phyloP scores from a whole-genome alignment of 1,284 basidiomycete species.

The Ceratobasidium papillatum region DNA sequence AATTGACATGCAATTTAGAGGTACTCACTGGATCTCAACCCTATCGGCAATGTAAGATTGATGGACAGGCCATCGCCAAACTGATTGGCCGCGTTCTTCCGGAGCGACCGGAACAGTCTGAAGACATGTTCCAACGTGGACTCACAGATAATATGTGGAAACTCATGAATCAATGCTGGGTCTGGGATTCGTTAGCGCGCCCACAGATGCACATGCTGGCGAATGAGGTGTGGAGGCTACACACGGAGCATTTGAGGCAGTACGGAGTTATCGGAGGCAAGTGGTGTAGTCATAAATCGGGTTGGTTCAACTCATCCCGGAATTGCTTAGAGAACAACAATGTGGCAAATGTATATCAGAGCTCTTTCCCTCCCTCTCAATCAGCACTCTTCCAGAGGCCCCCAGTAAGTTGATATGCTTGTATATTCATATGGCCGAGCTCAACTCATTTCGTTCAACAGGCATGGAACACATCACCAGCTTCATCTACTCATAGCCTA shows the following conservation, averaged over 20 bases:
- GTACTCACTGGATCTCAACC: conserved; percentile 1
- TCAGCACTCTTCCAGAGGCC: background rate
- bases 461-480: conserved; percentile 11
- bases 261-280: background rate
- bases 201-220: background rate
- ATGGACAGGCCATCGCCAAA: conserved; percentile 2
- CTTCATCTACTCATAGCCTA: background rate
- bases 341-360: background rate
- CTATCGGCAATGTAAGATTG: background rate
- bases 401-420: background rate
- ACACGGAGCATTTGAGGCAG: conserved; percentile 13
- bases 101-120: background rate
- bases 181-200: background rate
- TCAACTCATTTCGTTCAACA: background rate
- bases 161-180: conserved; percentile 24
- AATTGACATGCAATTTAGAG: background rate
- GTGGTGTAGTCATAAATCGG: background rate
- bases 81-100: conserved; percentile 5
- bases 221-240: conserved; percentile 2
- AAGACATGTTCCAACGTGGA: background rate
- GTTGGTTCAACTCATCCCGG: background rate
- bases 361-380: background rate
- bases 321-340: background rate
- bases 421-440: background rate
- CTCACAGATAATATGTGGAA: conserved; percentile 18